Base-by-base conservation (phyloP, 164 flowering plant genomes). In the Chloranthus sessilifolius region DNA sequence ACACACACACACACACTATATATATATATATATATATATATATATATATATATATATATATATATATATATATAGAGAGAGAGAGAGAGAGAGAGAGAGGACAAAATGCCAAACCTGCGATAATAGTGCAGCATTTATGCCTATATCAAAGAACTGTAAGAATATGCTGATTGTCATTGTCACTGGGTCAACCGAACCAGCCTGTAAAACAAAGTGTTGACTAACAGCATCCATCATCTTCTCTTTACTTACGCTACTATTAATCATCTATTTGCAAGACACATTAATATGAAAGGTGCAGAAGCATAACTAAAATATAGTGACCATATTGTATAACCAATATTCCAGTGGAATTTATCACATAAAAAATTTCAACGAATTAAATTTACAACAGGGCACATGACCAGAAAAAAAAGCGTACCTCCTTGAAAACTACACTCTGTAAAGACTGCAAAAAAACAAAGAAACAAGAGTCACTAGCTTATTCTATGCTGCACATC, bases 361-460 rank as follows among this genome's bases (percentile, higher is more conserved):
- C n/a, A n/a, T n/a, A n/a, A n/a, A n/a, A n/a, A n/a, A n/a, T n/a
- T n/a, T n/a, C n/a, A n/a, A n/a, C n/a, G n/a, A n/a, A n/a, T n/a
- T n/a, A n/a, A n/a, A n/a, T n/a, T n/a, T n/a, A n/a, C n/a, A n/a
- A n/a, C n/a, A n/a, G n/a, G n/a, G n/a, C n/a, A n/a, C n/a, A n/a
- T n/a, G n/a, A n/a, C n/a, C n/a, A n/a, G n/a, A n/a, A n/a, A n/a
- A n/a, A 53, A 38, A 35, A 29, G 42, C 52, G 4, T 76, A 88
- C 98, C 90, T 82, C 87, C 74, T 85, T 85, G 76, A 92, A 92
- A 50, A 92, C 79, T 66, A 92, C 98, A 66, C 98, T 92, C 71
- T 88, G 98, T 73, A 92, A 65, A 56, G 98, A 88, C 98, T 92
- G 95, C 95, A 88, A 2, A 66, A 55, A 34, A 23, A n/a, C 20